Conservation (phyloP, 1,139 yeast species). For the Magnusiomyces ingens region DNA sequence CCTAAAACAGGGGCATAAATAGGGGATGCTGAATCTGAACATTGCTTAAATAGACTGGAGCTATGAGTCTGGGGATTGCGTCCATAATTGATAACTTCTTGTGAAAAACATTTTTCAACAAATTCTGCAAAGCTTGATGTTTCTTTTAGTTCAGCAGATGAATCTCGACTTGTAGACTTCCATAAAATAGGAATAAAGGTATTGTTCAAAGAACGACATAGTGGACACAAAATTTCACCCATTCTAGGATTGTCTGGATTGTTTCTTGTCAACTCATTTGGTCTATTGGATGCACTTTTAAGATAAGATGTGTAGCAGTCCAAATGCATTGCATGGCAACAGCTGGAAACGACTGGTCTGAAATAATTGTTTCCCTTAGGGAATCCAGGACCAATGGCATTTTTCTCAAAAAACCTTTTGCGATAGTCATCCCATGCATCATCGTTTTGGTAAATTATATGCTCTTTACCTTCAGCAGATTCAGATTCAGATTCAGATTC, state of each 20-base stretch:
- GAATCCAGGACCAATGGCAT: slow-evolving; percentile 69
- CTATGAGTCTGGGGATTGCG: no score
- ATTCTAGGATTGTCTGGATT: slow-evolving; percentile 67
- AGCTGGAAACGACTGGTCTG: slow-evolving; percentile 61
- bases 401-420: slow-evolving; percentile 32
- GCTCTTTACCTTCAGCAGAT: slow-evolving; percentile 27
- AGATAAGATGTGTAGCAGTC: slow-evolving; percentile 65
- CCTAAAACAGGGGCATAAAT: no score
- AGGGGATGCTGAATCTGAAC: no score
- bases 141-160: slow-evolving; percentile 15
- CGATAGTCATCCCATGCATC: slow-evolving; percentile 39
- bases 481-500: slow-evolving; percentile 28
- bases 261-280: slow-evolving; percentile 70
- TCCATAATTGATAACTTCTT: background rate
- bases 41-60: no score
- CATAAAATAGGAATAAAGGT: slow-evolving; percentile 69
- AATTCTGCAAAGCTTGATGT: slow-evolving; percentile 7
- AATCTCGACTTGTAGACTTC: slow-evolving; percentile 24
- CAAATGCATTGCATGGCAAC: slow-evolving; percentile 93
- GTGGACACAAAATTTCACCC: slow-evolving; percentile 79
- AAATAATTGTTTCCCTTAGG: slow-evolving; percentile 35
- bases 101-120: background rate
- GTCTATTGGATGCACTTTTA: slow-evolving; percentile 47
- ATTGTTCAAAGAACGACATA: slow-evolving; percentile 83
- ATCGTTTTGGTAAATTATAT: slow-evolving; percentile 28